A percentile compares a stretch with the other conserved stretches of the same genome.
Evolutionary conservation across 192 early-diverging fungal genomes (phyloP).

Genomic region (Coemansia sp.): DNA sequence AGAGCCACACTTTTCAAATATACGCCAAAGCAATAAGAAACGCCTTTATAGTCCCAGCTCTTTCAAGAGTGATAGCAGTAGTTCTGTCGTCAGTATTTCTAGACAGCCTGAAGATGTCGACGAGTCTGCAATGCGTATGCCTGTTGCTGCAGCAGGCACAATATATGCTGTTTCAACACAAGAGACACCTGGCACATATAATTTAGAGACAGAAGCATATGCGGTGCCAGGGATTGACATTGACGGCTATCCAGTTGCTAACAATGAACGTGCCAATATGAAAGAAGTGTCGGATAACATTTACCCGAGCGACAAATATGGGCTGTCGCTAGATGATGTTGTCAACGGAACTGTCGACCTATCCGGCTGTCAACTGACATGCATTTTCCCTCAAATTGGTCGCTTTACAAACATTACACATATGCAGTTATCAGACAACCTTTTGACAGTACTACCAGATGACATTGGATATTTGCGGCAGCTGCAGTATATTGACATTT

Average conservation of each 20-base stretch:
- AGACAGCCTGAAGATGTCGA: neutral
- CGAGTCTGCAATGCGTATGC: neutral
- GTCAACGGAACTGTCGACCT: conserved; percentile 20
- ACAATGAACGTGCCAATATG: neutral
- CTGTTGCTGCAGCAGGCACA: neutral
- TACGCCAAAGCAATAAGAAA: neutral
- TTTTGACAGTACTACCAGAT: conserved; percentile 24
- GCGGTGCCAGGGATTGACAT: neutral
- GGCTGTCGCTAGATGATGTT: conserved; percentile 17
- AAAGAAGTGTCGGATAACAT: neutral
- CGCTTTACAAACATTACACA: conserved; percentile 16
- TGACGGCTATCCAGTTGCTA: neutral
- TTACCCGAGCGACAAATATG: neutral
- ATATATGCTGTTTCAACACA: neutral
- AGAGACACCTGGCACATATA: neutral
- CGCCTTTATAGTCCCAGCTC: neutral
- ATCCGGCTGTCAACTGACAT: conserved; percentile 7
- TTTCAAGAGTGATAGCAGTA: neutral
- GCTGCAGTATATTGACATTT: conserved; percentile 31
- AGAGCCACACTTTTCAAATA: neutral
- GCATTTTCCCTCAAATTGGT: conserved; percentile 23
- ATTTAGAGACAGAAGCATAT: neutral
- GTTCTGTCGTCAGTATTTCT: neutral
- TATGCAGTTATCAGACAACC: conserved; percentile 25
- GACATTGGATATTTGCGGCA: conserved; percentile 37